Base-by-base conservation (phyloP, 2,329 filamentous ascomycete species). In the Parasarocladium wereldwijsianum region DNA sequence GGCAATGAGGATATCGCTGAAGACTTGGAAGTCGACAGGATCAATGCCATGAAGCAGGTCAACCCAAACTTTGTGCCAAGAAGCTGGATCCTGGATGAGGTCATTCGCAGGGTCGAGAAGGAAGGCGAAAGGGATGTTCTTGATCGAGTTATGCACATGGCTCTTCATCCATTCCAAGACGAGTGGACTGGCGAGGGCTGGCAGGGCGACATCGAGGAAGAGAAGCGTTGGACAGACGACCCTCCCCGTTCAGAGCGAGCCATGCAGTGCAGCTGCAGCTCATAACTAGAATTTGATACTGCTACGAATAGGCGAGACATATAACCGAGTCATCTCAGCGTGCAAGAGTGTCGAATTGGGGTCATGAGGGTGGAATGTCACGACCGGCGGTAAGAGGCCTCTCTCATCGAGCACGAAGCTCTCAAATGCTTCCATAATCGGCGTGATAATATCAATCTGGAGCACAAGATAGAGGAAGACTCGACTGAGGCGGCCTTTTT, bases 241-340 rank as follows among this genome's bases (percentile, higher is more conserved):
- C 83, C 93, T 32, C 87, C 87, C 1, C 73, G 68, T 47, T 64
- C 64, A 26, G 73, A 76, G 53, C 70, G 83, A 40, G 81, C 80
- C 19, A 74, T 93, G 70, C 87, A 94, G 60, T 96, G 90, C 52
- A 93, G 83, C 49, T 98, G 90, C 55, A 93, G 84, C 50, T 94
- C 87, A 15, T 93, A 61, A 36, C 22, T n/a, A 17, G 8, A 21
- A 6, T 8, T 13, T 11, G 19, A n/a, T 14, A 4, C 17, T 17
- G 16, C 13, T 9, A 17, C 5, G 17, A 13, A 31, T 24, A 15
- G 15, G 16, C 11, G n/a, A 31, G 10, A 21, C 17, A 17, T 17
- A 24, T 24, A 31, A 13, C 14, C 8, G 20, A n/a, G 20, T 17
- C 16, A 25, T n/a, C 20, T 8, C n/a, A n/a, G n/a, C n/a, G n/a